Conservation (phyloP, 441 rosid species). For the Daphne laureola region DNA sequence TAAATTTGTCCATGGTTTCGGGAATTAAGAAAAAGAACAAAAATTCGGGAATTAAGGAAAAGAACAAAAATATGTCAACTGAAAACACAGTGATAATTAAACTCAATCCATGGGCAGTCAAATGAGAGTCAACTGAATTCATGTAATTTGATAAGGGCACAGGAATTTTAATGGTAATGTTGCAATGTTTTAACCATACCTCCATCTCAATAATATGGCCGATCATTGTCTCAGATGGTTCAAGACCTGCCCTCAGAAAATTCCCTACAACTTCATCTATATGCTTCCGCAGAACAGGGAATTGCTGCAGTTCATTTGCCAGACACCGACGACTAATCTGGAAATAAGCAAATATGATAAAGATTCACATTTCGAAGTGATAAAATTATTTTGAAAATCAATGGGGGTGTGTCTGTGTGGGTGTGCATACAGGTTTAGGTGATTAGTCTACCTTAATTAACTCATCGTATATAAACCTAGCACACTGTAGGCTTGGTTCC, state of each 20-base stretch:
- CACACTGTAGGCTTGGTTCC: slow-evolving; percentile 96
- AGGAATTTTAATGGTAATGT: not conserved
- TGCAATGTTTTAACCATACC: slow-evolving; percentile 30
- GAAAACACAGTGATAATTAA: no score
- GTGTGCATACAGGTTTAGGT: not conserved
- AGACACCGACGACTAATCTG: slow-evolving; percentile 93
- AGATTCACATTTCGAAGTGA: slow-evolving; percentile 4
- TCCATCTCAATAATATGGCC: slow-evolving; percentile 91
- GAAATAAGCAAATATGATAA: slow-evolving; percentile 11
- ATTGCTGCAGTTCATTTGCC: slow-evolving; percentile 63
- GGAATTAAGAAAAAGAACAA: no score
- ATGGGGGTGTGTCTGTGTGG: no score
- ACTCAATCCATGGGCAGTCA: no score
- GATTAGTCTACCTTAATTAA: slow-evolving; percentile 53
- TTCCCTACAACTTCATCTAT: slow-evolving; percentile 92
- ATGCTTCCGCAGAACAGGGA: slow-evolving; percentile 77
- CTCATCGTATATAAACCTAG: slow-evolving; percentile 89
- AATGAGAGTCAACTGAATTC: no score
- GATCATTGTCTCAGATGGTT: slow-evolving; percentile 94
- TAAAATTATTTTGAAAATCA: not conserved
- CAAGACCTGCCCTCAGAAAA: slow-evolving; percentile 87
- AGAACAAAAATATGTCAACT: no score
- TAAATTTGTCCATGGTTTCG: no score
- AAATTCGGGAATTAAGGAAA: no score
- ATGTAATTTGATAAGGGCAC: no score